These are phyloP conservation scores for Globisporangium nodosum DNA, from an alignment of 352 stramenopile genomes.

Conservation along the genomic window DNA sequence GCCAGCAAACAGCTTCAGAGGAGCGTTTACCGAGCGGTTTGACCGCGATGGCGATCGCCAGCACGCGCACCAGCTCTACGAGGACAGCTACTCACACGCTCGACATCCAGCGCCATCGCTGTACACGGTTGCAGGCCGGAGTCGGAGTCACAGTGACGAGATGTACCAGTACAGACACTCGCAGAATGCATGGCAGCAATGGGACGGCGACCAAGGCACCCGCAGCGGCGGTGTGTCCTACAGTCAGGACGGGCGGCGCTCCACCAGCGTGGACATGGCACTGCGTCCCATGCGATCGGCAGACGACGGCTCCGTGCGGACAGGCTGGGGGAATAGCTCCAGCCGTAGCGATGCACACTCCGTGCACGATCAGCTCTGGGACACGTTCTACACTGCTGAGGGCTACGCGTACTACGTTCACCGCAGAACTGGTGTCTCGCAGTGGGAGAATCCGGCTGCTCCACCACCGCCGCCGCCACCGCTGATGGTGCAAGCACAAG, in stretches of 20 bases:
- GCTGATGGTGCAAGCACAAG: neutral
- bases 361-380: slow-evolving; percentile 25
- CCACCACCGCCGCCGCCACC: neutral
- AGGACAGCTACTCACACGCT: neutral
- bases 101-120: neutral
- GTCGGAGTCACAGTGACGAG: slow-evolving; percentile 12
- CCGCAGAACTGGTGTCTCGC: slow-evolving; percentile 51
- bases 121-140: neutral
- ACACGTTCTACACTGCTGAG: slow-evolving; percentile 65
- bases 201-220: neutral
- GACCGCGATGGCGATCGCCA: slow-evolving; percentile 17
- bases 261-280: slow-evolving; percentile 7
- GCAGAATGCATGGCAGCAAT: neutral
- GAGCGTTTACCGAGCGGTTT: slow-evolving; percentile 33
- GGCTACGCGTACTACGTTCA: slow-evolving; percentile 82
- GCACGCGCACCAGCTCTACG: slow-evolving; percentile 1
- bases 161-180: neutral
- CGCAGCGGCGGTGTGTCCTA: neutral
- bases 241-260: neutral
- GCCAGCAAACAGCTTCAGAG: neutral
- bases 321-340: neutral
- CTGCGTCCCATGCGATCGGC: neutral
- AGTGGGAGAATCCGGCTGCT: slow-evolving; percentile 60
- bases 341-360: neutral
- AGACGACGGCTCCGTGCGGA: neutral